Evolutionary conservation across 176 grass and related monocot species (phyloP), one percentile per base, ranked within the genome.

Genomic region (Rhipidocladum racemiflorum): DNA sequence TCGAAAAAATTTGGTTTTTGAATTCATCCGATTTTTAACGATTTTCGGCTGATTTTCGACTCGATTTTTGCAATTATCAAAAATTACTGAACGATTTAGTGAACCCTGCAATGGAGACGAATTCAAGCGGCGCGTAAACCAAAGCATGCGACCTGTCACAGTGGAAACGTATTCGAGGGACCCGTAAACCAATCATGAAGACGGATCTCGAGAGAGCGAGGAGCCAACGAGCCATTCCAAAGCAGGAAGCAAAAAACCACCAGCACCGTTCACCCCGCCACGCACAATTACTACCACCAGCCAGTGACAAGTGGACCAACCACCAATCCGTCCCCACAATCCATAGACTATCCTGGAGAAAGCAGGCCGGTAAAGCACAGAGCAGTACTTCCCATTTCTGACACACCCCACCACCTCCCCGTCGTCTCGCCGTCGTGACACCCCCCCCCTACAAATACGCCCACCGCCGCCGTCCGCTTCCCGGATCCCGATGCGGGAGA

Each of bases 351-450:
- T n/a, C n/a, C 0, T 13, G 0, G 1, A 30, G 30, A 30, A 30
- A 30, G 49, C 61, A 50, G 11, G 13, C 23, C 35, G 10, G 85
- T 13, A 61, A 23, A 46, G 72, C 54, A 9, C 43, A 24, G 72
- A 24, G 55, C 46, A n/a, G 44, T 27, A 23, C 61, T 49, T 18
- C 51, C 23, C 76, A 59, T 70, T 57, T 81, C 88, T 82, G 66
- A 82, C 88, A 83, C 48, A 8, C 18, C 29, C 76, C 35, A 59
- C 34, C 55, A 5, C 45, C 64, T 30, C 82, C 70, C 82, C 78
- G 88, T 67, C 79, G 67, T 40, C 51, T 65, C 88, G 88, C 84
- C 83, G 79, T 28, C 57, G 88, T 39, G 70, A 57, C 87, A 64
- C 64, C 30, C 15, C n/a, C 67, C 53, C 32, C 53, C 70, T 77